Conservation (phyloP, 768 basidiomycete genomes). For the Leccinum olivaceopallidum region DNA sequence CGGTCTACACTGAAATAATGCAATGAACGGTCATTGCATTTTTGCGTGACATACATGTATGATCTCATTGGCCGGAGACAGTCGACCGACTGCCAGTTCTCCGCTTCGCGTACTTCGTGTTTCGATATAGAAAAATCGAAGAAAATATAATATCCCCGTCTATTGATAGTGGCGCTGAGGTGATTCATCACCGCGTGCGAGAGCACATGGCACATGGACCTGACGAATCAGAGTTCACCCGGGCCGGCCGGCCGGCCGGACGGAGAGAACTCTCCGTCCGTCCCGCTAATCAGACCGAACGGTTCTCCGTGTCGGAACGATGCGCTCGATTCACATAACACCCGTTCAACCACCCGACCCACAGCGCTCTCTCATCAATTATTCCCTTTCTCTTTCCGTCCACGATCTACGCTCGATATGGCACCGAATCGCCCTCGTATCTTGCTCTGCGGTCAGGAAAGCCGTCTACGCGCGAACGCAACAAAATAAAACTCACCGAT, state of each 20-base stretch:
- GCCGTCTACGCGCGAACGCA: not conserved
- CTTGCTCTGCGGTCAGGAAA: slow-evolving; percentile 35
- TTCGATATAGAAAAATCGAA: too few relatives aligned
- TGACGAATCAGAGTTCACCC: not conserved
- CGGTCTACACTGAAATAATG: too few relatives aligned
- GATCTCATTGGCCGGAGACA: too few relatives aligned
- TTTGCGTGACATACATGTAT: too few relatives aligned
- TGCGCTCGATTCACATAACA: not conserved
- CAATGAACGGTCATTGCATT: too few relatives aligned
- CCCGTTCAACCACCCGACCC: not conserved
- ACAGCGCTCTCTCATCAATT: not conserved
- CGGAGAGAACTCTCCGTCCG: not conserved
- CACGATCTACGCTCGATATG: not conserved
- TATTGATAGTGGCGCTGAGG: not conserved
- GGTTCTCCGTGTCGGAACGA: not conserved
- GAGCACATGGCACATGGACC: not conserved
- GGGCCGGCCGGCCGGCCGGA: not conserved
- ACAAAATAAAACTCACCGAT: not conserved
- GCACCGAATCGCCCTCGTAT: slow-evolving; percentile 23
- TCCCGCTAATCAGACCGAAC: not conserved
- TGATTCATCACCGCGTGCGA: not conserved
- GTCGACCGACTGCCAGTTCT: too few relatives aligned
- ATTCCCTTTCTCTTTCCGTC: not conserved
- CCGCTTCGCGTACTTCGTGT: not conserved
- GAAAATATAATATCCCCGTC: too few relatives aligned